Base-by-base conservation (phyloP, 768 basidiomycete genomes). In the Agaricus subrufescens region DNA sequence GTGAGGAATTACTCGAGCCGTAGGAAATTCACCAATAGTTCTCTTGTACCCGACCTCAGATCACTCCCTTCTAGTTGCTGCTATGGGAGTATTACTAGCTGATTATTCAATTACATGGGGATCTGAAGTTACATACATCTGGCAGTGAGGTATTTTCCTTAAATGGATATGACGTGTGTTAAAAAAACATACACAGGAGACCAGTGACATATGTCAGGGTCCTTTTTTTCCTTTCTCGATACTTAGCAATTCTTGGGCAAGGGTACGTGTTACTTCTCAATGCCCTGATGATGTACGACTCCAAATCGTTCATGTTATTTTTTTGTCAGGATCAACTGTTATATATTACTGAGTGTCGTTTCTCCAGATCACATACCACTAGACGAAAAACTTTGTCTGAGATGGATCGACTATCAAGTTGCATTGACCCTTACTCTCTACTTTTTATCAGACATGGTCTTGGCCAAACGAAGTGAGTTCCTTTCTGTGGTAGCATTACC, bases 381-480 rank as follows among this genome's bases (percentile, higher is more conserved):
- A 49, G 46, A 51, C 43, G 48, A 30, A 8, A 7, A 26, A 39
- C 26, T 55, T 19, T 55, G 43, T 23, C 11, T 39, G 23, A 44
- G 25, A 15, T 63, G 62, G 64, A 62, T 59, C 37, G 25, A 12
- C 12, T 65, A 48, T 42, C 63, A 65, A 43, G 58, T 54, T 19
- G n/a, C 50, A 19, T 12, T 30, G 57, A 5, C 58, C 62, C 38
- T 61, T 58, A 49, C 39, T 57, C 54, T 65, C 5, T 59, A 53
- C 50, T 47, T 45, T 30, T 52, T 56, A 4, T n/a, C 60, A 15
- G 56, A 65, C 31, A 26, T 46, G 31, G 53, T 65, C 10, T 48
- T 63, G 14, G 62, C 61, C 58, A 43, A 60, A 12, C 53, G 64
- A 52, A 60, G 64, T 63, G 29, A 31, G 30, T 19, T 14, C 14